These are phyloP conservation scores for Fonsecaea pugnacius DNA, from an alignment of 2,329 filamentous ascomycete genomes.

Conservation along the genomic window DNA sequence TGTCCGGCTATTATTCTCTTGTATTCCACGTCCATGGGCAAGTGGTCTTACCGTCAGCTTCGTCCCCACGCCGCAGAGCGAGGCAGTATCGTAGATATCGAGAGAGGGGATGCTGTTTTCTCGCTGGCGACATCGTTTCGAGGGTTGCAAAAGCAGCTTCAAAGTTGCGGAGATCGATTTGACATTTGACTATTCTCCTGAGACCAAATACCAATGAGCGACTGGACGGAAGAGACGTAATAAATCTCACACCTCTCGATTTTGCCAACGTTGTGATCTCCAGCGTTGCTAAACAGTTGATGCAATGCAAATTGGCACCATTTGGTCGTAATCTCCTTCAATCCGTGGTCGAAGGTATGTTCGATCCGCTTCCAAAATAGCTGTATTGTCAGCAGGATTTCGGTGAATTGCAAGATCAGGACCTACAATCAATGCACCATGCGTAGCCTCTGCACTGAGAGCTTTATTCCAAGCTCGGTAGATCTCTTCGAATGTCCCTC, in stretches of 20 bases:
- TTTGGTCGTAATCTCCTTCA: constrained; percentile 60
- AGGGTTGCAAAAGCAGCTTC: constrained; percentile 61
- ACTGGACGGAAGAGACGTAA: constrained; percentile 39
- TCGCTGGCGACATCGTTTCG: constrained; percentile 60
- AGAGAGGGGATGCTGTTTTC: constrained; percentile 55
- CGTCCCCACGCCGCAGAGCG: constrained; percentile 64
- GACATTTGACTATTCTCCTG: constrained; percentile 75
- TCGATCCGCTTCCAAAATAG: constrained; percentile 83
- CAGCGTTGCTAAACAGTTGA: constrained; percentile 66
- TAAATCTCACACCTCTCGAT: constrained; percentile 60
- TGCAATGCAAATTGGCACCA: constrained; percentile 77
- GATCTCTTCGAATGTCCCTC: constrained; percentile 54
- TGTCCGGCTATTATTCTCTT: constrained; percentile 5
- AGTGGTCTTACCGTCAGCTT: constrained; percentile 17
- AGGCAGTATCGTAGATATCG: constrained; percentile 77
- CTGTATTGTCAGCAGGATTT: constrained; percentile 48
- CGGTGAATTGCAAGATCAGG: constrained; percentile 15
- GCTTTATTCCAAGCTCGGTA: constrained; percentile 51
- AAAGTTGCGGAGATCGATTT: constrained; percentile 63
- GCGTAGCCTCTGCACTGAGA: constrained; percentile 65
- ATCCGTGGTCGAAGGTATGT: constrained; percentile 56
- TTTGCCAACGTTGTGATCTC: constrained; percentile 69
- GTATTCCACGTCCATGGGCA: neutral
- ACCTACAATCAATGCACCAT: constrained; percentile 49
- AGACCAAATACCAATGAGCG: neutral